Base-by-base conservation (phyloP, 2,329 filamentous ascomycete species). In the Sarocladium oryzae region DNA sequence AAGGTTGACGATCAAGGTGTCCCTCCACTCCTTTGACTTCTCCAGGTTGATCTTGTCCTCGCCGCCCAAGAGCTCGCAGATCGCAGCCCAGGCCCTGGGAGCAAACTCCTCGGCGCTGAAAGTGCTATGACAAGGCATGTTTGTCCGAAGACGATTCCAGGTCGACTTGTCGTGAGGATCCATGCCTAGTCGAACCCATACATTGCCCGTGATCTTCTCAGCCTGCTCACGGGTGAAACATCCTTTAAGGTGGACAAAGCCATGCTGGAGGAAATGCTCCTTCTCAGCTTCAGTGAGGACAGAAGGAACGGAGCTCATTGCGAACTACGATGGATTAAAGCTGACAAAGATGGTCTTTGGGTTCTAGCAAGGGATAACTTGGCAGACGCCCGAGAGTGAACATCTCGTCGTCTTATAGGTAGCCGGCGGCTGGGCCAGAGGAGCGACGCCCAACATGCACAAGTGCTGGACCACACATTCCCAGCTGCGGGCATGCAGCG, bases 1-100 rank as follows among this genome's bases (percentile, higher is more conserved):
- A 8, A 88, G 73, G 64, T 86, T 88, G 37, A 87, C 82, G 58
- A 88, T 88, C 51, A 87, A 75, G 4, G 76, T 75, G 66, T 88
- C 85, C 55, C 74, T 75, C 84, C 84, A 88, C 15, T 66, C 61
- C n/a, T 73, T 72, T 24, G 72, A 76, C 43, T 16, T 48, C 20
- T 67, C 61, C 4, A 69, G 66, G 2, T 65, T 62, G 28, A 84
- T 66, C 9, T 75, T 73, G 26, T 78, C 76, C 55, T 82, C 77
- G 51, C 83, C 84, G 49, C 82, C 83, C 52, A 83, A 76, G 7
- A 88, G 73, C 63, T 84, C 77, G 63, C 78, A 81, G 54, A 87
- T 85, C n/a, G 81, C 82, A 0, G 72, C 67, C 83, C 83, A 88
- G 2, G 81, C 84, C 54, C 78, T 78, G 0, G 84, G 84, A 0